These are phyloP conservation scores for Pseudogymnoascus sp. DNA, from an alignment of 2,329 filamentous ascomycete species.

Conservation along the genomic window DNA sequence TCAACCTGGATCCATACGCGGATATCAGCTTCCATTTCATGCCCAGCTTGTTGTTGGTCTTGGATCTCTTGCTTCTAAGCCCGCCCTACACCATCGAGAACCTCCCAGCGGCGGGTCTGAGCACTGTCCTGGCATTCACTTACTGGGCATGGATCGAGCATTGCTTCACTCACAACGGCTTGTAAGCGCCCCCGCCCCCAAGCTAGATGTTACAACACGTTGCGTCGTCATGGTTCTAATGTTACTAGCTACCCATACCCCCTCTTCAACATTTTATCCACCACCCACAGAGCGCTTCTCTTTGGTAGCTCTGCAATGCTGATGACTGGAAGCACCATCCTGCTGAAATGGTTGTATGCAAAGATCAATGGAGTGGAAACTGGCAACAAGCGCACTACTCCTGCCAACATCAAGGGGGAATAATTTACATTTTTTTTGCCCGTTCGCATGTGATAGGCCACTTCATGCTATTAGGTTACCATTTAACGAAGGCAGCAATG, in stretches of 20 bases:
- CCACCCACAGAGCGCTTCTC: constrained; percentile 56
- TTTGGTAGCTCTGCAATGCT: constrained; percentile 62
- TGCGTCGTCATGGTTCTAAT: neutral
- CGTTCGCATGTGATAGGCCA: neutral
- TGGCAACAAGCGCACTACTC: constrained; percentile 25
- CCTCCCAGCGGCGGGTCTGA: constrained; percentile 50
- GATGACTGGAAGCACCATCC: constrained; percentile 63
- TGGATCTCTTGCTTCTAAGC: constrained; percentile 61
- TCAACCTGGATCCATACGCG: constrained; percentile 45
- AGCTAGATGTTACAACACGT: neutral
- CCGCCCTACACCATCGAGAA: constrained; percentile 63
- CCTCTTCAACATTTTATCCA: constrained; percentile 63
- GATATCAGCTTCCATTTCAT: constrained; percentile 61
- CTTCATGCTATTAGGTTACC: neutral
- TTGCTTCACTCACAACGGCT: constrained; percentile 60
- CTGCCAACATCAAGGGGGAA: constrained; percentile 23
- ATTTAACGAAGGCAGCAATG: neutral
- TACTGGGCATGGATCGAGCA: constrained; percentile 76
- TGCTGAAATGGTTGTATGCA: constrained; percentile 63
- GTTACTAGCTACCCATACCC: constrained; percentile 73
- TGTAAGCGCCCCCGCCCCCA: constrained; percentile 35
- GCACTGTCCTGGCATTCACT: constrained; percentile 49
- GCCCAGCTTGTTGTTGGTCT: constrained; percentile 54
- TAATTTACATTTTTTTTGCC: constrained; percentile 9
- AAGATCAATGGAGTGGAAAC: constrained; percentile 51